These are phyloP conservation scores for Plectosphaerella sp. DNA, from an alignment of 2,329 filamentous ascomycete species.

Conservation along the genomic window DNA sequence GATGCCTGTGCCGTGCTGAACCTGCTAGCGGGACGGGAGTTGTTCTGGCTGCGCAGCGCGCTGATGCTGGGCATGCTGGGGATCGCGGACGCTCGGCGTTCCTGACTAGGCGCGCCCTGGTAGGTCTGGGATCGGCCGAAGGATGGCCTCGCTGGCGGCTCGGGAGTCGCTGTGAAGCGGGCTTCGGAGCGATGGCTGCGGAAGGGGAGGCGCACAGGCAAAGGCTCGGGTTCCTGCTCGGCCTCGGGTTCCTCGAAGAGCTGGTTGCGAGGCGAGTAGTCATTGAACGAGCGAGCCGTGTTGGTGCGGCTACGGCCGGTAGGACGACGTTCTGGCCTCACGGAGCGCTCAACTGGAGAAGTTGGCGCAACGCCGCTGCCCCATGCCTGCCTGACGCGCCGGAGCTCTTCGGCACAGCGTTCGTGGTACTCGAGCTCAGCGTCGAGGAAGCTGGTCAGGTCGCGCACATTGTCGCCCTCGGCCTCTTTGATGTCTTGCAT, in stretches of 20 bases:
- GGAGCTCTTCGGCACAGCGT: conserved; percentile 78
- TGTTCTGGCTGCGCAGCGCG: conserved; percentile 34
- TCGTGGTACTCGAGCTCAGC: conserved; percentile 90
- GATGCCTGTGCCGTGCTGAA: conserved; percentile 29
- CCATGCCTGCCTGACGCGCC: conserved; percentile 46
- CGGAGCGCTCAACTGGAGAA: neutral
- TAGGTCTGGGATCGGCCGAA: conserved; percentile 34
- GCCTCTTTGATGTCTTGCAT: conserved; percentile 97
- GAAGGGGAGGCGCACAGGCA: conserved; percentile 38
- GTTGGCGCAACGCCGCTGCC: conserved; percentile 20
- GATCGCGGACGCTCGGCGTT: conserved; percentile 9
- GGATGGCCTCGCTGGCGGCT: conserved; percentile 29
- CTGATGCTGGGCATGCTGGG: conserved; percentile 22
- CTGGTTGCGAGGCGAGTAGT: conserved; percentile 27
- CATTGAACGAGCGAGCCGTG: conserved; percentile 33
- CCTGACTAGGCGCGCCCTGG: conserved; percentile 19
- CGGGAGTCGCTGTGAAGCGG: conserved; percentile 25
- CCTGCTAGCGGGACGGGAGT: conserved; percentile 37
- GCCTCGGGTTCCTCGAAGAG: conserved; percentile 19
- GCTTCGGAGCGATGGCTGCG: conserved; percentile 25
- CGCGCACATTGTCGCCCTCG: conserved; percentile 75
- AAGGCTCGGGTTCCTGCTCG: conserved; percentile 25
- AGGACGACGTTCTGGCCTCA: conserved; percentile 28
- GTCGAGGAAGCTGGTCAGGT: conserved; percentile 78
- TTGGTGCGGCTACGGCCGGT: conserved; percentile 14